Base-by-base conservation (phyloP, 2,329 filamentous ascomycete genomes). In the Colletotrichum phormii region DNA sequence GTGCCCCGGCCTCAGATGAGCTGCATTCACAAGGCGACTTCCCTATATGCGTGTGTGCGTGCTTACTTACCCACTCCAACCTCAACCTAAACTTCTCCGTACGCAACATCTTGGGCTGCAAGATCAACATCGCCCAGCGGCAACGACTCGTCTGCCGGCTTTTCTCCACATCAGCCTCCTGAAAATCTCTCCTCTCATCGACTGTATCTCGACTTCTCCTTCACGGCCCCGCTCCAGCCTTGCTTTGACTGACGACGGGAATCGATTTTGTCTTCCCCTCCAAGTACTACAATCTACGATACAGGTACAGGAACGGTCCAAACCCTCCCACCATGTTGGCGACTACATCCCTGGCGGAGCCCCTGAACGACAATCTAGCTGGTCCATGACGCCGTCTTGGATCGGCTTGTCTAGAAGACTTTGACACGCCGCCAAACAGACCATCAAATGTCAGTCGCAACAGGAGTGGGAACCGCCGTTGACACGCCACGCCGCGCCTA, bases 351-450 rank as follows among this genome's bases (percentile, higher is more conserved):
- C 46, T 35, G 60, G 7, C 11, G 11, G 26, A 5, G n/a, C n/a
- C n/a, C n/a, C 46, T 53, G 24, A 54, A n/a, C 8, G 51, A 26
- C 11, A 26, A 54, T 31, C n/a, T 13, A 18, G 29, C n/a, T 13
- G 33, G 37, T 2, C 31, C 42, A 31, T 13, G 12, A 35, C 60
- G n/a, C 55, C 22, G 54, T 49, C 55, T 58, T 67, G 42, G n/a
- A 26, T 63, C 60, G 31, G n/a, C 15, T 24, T 54, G 53, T 22
- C 31, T 35, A 31, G 42, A 26, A 42, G 67, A 42, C 9, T 33
- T 33, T 35, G 58, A 68, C 58, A 63, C 35, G 18, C 42, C 35
- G 53, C 29, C 67, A 42, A 59, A 58, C 57, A 70, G 55, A 61
- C 24, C 64, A 37, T 68, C 42, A 35, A 59, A 46, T 63, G 54